phyloP scores from a whole-genome alignment of 768 basidiomycete species.

The Naganishia vaughanmartiniae region DNA sequence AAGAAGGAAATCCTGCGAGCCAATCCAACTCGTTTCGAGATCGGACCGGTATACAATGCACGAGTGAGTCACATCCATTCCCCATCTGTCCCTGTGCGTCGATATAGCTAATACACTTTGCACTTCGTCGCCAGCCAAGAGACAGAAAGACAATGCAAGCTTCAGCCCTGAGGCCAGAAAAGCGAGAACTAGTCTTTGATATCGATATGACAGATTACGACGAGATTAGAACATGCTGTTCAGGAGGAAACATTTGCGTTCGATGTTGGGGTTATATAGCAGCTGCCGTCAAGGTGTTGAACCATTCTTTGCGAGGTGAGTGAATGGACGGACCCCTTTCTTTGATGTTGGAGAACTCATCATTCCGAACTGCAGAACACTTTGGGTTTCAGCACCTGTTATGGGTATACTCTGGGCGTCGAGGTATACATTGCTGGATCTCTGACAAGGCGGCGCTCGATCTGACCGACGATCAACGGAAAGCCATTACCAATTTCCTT shows the following conservation, averaged over 20 bases:
- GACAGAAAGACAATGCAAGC: constrained; percentile 80
- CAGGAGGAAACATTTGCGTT: constrained; percentile 81
- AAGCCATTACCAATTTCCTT: constrained; percentile 79
- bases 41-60: constrained; percentile 87
- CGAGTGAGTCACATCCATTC: constrained; percentile 60
- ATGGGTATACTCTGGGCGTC: constrained; percentile 98
- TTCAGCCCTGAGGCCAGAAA: constrained; percentile 66
- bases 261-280: constrained; percentile 94
- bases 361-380: constrained; percentile 57
- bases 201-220: constrained; percentile 99
- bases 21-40: constrained; percentile 92
- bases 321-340: background rate
- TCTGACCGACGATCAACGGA: constrained; percentile 86
- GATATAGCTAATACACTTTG: background rate
- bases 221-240: constrained; percentile 88
- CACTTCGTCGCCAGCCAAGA: constrained; percentile 62
- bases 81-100: constrained; percentile 17
- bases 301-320: constrained; percentile 65
- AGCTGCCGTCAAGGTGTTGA: constrained; percentile 82
- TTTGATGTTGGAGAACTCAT: constrained; percentile 1
- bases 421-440: constrained; percentile 98
- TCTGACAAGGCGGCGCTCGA: constrained; percentile 82
- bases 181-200: constrained; percentile 95
- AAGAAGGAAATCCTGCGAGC: constrained; percentile 81
- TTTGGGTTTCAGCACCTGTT: constrained; percentile 87